A percentile compares a stretch with the other conserved stretches of the same genome.
These are phyloP conservation scores for Gynandropsis gynandra DNA, from an alignment of 345 rosid genomes.

Conservation along the genomic window DNA sequence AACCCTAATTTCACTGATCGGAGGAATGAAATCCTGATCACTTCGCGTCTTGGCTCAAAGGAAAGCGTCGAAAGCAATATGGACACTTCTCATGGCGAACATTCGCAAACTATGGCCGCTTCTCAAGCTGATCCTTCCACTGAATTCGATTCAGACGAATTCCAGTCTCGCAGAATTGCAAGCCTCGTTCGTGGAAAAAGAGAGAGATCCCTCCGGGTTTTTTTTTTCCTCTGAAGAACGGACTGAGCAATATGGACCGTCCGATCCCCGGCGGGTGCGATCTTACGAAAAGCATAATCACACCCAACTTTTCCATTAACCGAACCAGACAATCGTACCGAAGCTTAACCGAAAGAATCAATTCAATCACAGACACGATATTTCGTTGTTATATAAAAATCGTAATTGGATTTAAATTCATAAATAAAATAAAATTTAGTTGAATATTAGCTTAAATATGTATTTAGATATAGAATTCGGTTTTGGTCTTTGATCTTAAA, in stretches of 20 bases:
- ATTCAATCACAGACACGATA: neutral
- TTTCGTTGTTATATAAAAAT: too few species aligned
- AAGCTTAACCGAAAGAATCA: neutral
- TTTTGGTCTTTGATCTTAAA: too few species aligned
- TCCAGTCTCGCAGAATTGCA: neutral
- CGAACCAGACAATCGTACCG: constrained; percentile 1
- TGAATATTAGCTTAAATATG: too few species aligned
- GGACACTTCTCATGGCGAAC: neutral
- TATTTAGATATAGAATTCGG: too few species aligned
- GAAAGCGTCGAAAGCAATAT: constrained; percentile 13
- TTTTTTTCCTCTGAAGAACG: neutral
- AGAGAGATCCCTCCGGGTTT: neutral
- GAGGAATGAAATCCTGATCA: neutral
- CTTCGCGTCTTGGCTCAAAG: neutral
- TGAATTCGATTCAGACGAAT: neutral
- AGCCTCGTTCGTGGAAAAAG: neutral
- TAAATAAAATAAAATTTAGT: too few species aligned
- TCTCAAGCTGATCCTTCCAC: neutral
- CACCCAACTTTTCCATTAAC: neutral
- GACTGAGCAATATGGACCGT: constrained; percentile 7
- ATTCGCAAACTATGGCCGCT: too few species aligned
- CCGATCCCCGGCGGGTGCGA: constrained; percentile 1
- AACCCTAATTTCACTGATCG: constrained; percentile 17
- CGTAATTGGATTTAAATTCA: too few species aligned
- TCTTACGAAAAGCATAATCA: neutral